These are phyloP conservation scores for Zygosaccharomyces bisporus DNA, from an alignment of 805 yeast species.

Conservation along the genomic window DNA sequence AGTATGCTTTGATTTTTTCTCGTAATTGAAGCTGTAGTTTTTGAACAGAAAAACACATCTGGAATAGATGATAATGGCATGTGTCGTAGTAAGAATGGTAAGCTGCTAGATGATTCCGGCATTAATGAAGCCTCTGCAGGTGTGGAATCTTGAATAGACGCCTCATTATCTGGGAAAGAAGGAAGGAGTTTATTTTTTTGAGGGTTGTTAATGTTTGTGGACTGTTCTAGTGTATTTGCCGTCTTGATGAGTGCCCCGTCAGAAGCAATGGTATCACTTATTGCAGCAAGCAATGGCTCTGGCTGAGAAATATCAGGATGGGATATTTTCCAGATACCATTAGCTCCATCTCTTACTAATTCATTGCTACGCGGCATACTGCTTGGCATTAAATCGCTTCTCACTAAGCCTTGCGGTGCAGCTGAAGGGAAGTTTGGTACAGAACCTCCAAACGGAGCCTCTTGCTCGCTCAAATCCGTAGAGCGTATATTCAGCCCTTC, in stretches of 20 bases:
- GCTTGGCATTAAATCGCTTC: slow-evolving; percentile 11
- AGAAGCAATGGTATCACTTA: slow-evolving; percentile 2
- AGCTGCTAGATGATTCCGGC: slow-evolving; percentile 47
- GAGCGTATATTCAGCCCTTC: slow-evolving; percentile 23
- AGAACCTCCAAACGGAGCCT: slow-evolving; percentile 17
- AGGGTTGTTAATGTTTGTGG: background rate
- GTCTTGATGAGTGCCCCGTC: slow-evolving; percentile 7
- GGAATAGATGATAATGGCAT: slow-evolving; percentile 65
- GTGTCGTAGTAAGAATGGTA: slow-evolving; percentile 64
- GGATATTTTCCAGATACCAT: slow-evolving; percentile 29
- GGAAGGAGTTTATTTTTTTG: slow-evolving; percentile 8
- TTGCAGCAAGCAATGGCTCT: slow-evolving; percentile 15
- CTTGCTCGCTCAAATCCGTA: slow-evolving; percentile 19
- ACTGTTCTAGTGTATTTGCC: slow-evolving; percentile 1
- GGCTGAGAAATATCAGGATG: slow-evolving; percentile 19
- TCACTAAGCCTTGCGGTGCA: slow-evolving; percentile 15
- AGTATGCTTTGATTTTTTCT: slow-evolving; percentile 24
- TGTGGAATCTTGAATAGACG: slow-evolving; percentile 20
- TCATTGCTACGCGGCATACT: slow-evolving; percentile 14
- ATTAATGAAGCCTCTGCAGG: slow-evolving; percentile 14
- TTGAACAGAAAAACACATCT: slow-evolving; percentile 37
- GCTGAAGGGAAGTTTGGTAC: slow-evolving; percentile 18
- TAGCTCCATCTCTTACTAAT: slow-evolving; percentile 19
- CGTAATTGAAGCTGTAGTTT: slow-evolving; percentile 21
- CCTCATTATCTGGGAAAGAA: slow-evolving; percentile 13